A percentile compares a stretch with the other conserved stretches of the same genome.
phyloP scores from a whole-genome alignment of 1,139 yeast genomes.

The Hyphopichia burtonii region DNA sequence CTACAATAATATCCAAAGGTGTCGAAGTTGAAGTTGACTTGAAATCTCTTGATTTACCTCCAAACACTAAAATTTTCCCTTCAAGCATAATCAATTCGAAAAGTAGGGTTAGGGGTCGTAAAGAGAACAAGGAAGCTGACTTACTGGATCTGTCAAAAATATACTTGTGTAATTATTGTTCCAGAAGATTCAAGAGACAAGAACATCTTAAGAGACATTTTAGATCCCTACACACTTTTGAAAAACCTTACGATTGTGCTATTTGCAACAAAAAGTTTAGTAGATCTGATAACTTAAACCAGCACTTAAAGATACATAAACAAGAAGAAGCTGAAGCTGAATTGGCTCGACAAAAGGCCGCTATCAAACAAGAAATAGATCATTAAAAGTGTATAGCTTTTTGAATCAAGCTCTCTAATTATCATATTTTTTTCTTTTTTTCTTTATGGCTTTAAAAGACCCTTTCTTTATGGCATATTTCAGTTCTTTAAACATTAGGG shows the following conservation, averaged over 20 bases:
- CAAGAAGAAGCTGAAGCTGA: slow-evolving; percentile 27
- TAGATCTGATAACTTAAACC: slow-evolving; percentile 72
- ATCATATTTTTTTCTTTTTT: no score
- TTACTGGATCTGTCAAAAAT: slow-evolving; percentile 41
- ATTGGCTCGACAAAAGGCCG: not conserved
- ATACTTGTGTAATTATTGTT: slow-evolving; percentile 49
- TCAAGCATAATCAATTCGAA: slow-evolving; percentile 33
- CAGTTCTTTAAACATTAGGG: no score
- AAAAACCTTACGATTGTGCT: slow-evolving; percentile 72
- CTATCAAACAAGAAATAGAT: slow-evolving; percentile 1
- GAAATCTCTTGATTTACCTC: slow-evolving; percentile 42
- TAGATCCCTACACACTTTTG: slow-evolving; percentile 70
- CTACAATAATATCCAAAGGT: slow-evolving; percentile 30
- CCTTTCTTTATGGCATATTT: no score
- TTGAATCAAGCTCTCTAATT: no score
- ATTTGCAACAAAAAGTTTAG: slow-evolving; percentile 72
- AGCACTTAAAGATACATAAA: slow-evolving; percentile 71
- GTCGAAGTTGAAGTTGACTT: slow-evolving; percentile 44
- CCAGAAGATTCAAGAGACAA: slow-evolving; percentile 68
- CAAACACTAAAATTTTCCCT: slow-evolving; percentile 38
- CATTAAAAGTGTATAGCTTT: no score
- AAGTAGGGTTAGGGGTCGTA: slow-evolving; percentile 43
- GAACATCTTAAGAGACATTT: slow-evolving; percentile 79
- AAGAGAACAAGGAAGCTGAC: slow-evolving; percentile 49
- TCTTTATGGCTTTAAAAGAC: no score